phyloP scores from a whole-genome alignment of 129 eudicot genomes.

The Solidago caesia region DNA sequence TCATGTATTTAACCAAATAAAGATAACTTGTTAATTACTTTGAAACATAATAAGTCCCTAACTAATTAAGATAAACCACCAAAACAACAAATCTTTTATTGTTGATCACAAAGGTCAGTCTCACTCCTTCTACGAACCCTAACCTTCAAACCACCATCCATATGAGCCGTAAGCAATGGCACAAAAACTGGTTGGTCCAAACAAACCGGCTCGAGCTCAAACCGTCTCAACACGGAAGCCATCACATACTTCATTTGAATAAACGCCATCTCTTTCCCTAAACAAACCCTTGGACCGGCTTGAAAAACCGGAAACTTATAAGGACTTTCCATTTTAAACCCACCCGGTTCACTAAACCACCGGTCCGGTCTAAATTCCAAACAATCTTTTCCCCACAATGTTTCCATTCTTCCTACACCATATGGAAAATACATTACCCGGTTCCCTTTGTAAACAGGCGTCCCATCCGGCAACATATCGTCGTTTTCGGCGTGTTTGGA shows the following conservation, averaged over 20 bases:
- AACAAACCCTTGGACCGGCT: constrained; percentile 84
- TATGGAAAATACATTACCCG: constrained; percentile 82
- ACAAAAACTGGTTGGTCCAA: constrained; percentile 41
- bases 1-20: too few species aligned
- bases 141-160: constrained; percentile 72
- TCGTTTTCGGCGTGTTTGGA: constrained; percentile 62
- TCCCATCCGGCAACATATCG: constrained; percentile 83
- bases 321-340: constrained; percentile 48
- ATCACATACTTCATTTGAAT: constrained; percentile 77
- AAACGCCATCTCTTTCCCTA: constrained; percentile 85
- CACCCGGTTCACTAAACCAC: constrained; percentile 48
- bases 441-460: constrained; percentile 51
- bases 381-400: constrained; percentile 77
- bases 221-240: constrained; percentile 52
- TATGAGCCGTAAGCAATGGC: constrained; percentile 76
- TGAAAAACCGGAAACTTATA: constrained; percentile 79
- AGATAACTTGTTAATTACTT: too few species aligned
- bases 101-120: neutral
- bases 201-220: constrained; percentile 43
- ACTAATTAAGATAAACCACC: too few species aligned
- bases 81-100: too few species aligned
- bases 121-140: constrained; percentile 34
- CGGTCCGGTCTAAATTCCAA: constrained; percentile 69
- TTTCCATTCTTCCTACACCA: constrained; percentile 92
- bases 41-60: too few species aligned